Base-by-base conservation (phyloP, 306 rosid genomes). In the Cucumis cinereus region DNA sequence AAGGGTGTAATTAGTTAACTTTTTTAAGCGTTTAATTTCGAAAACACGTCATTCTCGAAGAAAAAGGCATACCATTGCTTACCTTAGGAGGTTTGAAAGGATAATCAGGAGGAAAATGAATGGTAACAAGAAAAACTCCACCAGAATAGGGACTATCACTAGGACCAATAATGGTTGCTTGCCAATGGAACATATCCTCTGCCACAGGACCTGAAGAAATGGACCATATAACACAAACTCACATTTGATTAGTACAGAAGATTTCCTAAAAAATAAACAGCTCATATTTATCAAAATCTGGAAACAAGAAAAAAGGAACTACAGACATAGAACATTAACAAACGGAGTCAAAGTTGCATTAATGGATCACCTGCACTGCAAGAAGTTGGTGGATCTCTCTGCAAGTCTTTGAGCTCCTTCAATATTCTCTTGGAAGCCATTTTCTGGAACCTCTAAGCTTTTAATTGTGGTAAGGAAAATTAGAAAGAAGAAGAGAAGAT, bases 21-120 rank as follows among this genome's bases (percentile, higher is more conserved):
- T 3, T 30, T 30, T 30, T 30, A 30, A 4, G 33, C 3, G 33
- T 30, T 38, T 38, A 38, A 38, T 8, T 8, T 38, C 8, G 10
- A 6, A 8, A 38, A 38, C 8, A n/a, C n/a, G n/a, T n/a, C n/a
- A n/a, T n/a, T n/a, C n/a, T n/a, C n/a, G n/a, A n/a, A n/a, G n/a
- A n/a, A n/a, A 45, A 45, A 12, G 5, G 4, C 50, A 45, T 11
- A 4, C 4, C 16, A 45, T 49, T 38, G 38, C 20, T 17, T 85
- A 93, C 97, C 96, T 90, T 91, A 26, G 98, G 98, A 77, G 97
- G 98, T 84, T 93, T 93, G 89, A 93, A 91, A 58, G 98, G 98
- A 82, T 93, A 91, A 83, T 93, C 98, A 58, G 96, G n/a, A n/a
- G n/a, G n/a, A n/a, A 93, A 93, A 86, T 93, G 94, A 81, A 93